These are phyloP conservation scores for Phytopythium montanum DNA, from an alignment of 352 stramenopile genomes.

Conservation along the genomic window DNA sequence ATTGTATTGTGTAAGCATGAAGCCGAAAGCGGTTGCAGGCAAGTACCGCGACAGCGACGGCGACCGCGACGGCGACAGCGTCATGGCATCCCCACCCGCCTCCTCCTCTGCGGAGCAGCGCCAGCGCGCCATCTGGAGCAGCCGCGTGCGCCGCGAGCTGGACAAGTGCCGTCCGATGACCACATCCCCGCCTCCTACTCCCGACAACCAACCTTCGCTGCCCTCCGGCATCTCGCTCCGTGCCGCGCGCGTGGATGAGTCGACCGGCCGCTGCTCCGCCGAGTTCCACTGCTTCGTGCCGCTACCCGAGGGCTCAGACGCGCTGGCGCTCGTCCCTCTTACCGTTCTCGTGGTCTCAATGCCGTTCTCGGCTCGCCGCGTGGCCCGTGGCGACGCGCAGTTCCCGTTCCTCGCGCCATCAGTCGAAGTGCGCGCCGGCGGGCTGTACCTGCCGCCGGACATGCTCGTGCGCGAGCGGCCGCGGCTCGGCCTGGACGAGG, in stretches of 20 bases:
- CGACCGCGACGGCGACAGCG: not conserved
- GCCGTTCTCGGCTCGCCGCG: conserved; percentile 34
- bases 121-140: conserved; percentile 73
- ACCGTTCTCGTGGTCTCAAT: conserved; percentile 52
- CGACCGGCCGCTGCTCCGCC: conserved; percentile 33
- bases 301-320: conserved; percentile 68
- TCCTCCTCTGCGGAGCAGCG: conserved; percentile 19
- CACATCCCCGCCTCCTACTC: not conserved
- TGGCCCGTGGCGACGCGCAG: conserved; percentile 32
- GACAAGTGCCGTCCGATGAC: conserved; percentile 80
- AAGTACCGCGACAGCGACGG: too few relatives aligned
- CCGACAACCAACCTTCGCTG: conserved; percentile 11
- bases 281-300: conserved; percentile 77
- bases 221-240: conserved; percentile 46
- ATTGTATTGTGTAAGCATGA: too few relatives aligned
- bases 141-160: conserved; percentile 61
- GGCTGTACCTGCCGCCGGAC: conserved; percentile 47
- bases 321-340: conserved; percentile 56
- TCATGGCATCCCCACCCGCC: not conserved
- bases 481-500: conserved; percentile 4
- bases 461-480: conserved; percentile 21
- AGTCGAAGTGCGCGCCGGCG: conserved; percentile 43
- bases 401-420: conserved; percentile 59
- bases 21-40: too few relatives aligned
- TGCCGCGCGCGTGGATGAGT: conserved; percentile 43